These are phyloP conservation scores for Penicillium samsonianum DNA, from an alignment of 495 filamentous ascomycete species.

Conservation along the genomic window DNA sequence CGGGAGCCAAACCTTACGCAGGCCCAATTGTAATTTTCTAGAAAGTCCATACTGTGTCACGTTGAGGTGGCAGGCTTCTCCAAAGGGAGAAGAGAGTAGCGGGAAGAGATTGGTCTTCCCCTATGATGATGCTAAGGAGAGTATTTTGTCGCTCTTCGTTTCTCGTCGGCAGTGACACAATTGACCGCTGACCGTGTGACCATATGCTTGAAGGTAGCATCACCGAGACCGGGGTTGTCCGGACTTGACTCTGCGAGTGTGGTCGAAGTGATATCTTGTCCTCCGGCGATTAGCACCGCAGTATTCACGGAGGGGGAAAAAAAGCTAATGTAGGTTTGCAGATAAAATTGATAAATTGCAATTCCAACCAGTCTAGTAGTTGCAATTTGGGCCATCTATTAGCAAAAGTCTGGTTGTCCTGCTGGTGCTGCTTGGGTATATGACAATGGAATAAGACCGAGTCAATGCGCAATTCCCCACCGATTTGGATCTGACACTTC, in stretches of 20 bases:
- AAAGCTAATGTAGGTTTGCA: background rate
- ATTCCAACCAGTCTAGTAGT: background rate
- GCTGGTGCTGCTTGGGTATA: no score
- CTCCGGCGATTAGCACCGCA: background rate
- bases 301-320: background rate
- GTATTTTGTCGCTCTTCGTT: slow-evolving; percentile 8
- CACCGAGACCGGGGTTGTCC: slow-evolving; percentile 12
- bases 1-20: slow-evolving; percentile 13
- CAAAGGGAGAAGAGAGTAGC: slow-evolving; percentile 8
- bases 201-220: slow-evolving; percentile 12
- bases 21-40: slow-evolving; percentile 29
- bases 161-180: slow-evolving; percentile 13
- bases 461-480: slow-evolving; percentile 2
- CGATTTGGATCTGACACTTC: slow-evolving; percentile 12
- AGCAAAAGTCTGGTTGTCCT: background rate
- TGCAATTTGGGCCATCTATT: background rate
- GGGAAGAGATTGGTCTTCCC: slow-evolving; percentile 7
- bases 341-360: slow-evolving; percentile 1
- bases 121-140: slow-evolving; percentile 6
- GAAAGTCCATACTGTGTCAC: slow-evolving; percentile 23
- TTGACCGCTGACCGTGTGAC: slow-evolving; percentile 14
- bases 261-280: background rate
- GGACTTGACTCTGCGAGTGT: slow-evolving; percentile 6
- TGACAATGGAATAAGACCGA: slow-evolving; percentile 5
- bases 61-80: background rate